Evolutionary conservation across 441 rosid genomes (phyloP), one percentile per base, ranked within the genome.

Genomic region (Dalechampia spathulata): DNA sequence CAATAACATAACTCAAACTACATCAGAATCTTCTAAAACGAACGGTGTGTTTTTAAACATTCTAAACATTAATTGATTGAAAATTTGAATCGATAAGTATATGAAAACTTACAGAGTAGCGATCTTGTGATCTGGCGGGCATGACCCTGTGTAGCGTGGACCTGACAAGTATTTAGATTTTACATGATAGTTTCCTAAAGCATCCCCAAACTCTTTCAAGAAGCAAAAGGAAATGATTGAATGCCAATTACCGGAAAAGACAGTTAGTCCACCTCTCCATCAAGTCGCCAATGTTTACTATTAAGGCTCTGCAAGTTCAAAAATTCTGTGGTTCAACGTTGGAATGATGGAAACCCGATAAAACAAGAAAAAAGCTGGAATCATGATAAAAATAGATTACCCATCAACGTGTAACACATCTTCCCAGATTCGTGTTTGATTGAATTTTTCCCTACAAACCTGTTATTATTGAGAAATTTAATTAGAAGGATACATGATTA

Each of bases 181-280:
- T n/a, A n/a, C n/a, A n/a, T n/a, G n/a, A n/a, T n/a, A n/a, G n/a
- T 47, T 36, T n/a, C 14, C 23, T 27, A 23, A 12, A 62, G 37
- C 21, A 40, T 49, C 38, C 21, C 28, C 19, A n/a, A n/a, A n/a
- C n/a, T n/a, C n/a, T n/a, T n/a, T n/a, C n/a, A n/a, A n/a, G n/a
- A n/a, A n/a, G n/a, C n/a, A 15, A 34, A 25, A 3, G 22, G 34
- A 49, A 34, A 21, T 14, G 15, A 45, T 21, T 9, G 52, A 57
- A n/a, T 6, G 21, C 20, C 22, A 30, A 53, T 62, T 75, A 90
- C 96, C 87, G 62, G 76, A 86, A 91, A 61, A 83, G 50, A 63
- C 86, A 78, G 65, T 88, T 88, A 48, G 90, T 88, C 96, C 95
- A 91, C 69, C 94, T 81, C 77, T 88, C 98, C 95, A 81, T 84